phyloP scores from a whole-genome alignment of 257 asterid species.

The Mentha longifolia region DNA sequence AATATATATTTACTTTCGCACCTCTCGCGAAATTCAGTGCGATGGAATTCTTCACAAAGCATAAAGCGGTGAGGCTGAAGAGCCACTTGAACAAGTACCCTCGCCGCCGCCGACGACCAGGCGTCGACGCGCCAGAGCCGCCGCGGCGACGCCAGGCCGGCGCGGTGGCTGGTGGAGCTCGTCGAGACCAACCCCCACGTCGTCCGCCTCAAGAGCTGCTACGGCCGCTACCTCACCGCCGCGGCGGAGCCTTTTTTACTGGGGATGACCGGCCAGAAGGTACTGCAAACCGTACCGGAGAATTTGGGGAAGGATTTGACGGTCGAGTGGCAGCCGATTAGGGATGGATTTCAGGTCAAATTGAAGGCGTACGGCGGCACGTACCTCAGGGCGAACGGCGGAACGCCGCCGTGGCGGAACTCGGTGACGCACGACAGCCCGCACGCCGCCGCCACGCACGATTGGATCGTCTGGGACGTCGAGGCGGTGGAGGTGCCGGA shows the following conservation, averaged over 20 bases:
- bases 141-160: constrained; percentile 52
- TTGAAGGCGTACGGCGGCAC: constrained; percentile 64
- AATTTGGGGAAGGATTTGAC: constrained; percentile 36
- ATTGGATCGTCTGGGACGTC: constrained; percentile 84
- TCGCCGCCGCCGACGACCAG: constrained; percentile 83
- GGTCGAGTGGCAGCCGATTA: constrained; percentile 77
- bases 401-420: constrained; percentile 94
- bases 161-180: constrained; percentile 87
- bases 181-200: constrained; percentile 52
- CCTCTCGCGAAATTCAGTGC: background rate
- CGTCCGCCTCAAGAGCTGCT: constrained; percentile 75
- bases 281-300: constrained; percentile 54
- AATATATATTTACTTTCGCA: too few relatives aligned
- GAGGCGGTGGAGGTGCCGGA: constrained; percentile 77
- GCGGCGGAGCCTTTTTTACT: constrained; percentile 60
- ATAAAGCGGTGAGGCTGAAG: constrained; percentile 62
- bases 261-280: constrained; percentile 86
- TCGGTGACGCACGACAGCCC: constrained; percentile 80
- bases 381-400: constrained; percentile 87
- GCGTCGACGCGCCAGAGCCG: constrained; percentile 71
- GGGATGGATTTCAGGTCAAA: constrained; percentile 86
- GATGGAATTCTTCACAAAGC: constrained; percentile 71
- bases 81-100: constrained; percentile 79
- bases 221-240: constrained; percentile 71
- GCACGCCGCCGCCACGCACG: constrained; percentile 48